phyloP scores from a whole-genome alignment of 2,329 filamentous ascomycete genomes.

The Plenodomus tracheiphilus region DNA sequence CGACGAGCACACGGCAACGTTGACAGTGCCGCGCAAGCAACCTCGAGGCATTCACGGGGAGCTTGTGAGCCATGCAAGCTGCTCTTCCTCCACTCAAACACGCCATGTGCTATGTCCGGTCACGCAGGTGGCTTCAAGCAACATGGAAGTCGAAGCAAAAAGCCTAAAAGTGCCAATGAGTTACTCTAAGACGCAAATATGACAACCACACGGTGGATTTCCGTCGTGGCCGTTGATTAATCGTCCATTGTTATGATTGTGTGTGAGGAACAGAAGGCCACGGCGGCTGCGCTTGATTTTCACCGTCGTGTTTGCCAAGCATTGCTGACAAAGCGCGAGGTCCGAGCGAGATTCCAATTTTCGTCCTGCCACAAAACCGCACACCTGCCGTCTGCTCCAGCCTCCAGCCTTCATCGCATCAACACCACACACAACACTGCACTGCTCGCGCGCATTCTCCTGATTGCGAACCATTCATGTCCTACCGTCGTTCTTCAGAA shows the following conservation, averaged over 20 bases:
- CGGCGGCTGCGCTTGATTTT: constrained; percentile 22
- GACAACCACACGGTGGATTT: constrained; percentile 47
- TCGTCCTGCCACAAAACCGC: constrained; percentile 6
- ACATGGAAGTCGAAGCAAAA: constrained; percentile 35
- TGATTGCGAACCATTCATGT: constrained; percentile 18
- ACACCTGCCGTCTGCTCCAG: constrained; percentile 4
- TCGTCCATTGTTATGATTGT: constrained; percentile 49
- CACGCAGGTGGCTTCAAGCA: constrained; percentile 46
- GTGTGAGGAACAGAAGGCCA: constrained; percentile 34
- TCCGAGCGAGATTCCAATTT: constrained; percentile 15
- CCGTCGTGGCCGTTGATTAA: constrained; percentile 51
- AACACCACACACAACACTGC: background rate
- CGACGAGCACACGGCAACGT: background rate
- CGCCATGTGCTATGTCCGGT: constrained; percentile 32
- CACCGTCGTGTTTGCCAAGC: constrained; percentile 17
- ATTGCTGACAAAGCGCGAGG: constrained; percentile 14
- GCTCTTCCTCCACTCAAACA: background rate
- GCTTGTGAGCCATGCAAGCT: background rate
- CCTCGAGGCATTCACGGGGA: background rate
- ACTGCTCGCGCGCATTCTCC: constrained; percentile 5
- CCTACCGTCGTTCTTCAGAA: constrained; percentile 14
- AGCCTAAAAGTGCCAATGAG: constrained; percentile 42
- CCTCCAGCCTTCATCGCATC: constrained; percentile 7
- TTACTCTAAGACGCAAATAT: constrained; percentile 51
- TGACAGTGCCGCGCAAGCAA: background rate